Evolutionary conservation across 2,329 filamentous ascomycete species (phyloP), one percentile per base, ranked within the genome.

Genomic region (Metarhizium brunneum): DNA sequence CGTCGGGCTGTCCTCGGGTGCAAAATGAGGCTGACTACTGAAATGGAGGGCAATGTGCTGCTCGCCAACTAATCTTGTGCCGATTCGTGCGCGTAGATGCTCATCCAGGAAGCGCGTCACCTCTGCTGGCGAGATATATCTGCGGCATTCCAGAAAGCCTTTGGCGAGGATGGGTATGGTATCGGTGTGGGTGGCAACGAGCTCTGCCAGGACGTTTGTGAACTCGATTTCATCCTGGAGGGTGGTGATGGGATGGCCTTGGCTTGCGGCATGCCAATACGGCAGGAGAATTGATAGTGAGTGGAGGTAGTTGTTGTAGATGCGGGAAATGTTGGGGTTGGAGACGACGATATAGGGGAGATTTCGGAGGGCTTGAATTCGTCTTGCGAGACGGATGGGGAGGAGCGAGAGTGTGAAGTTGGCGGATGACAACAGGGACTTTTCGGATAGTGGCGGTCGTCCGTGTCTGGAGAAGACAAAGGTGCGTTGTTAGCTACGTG

Each of bases 281-380:
- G 92, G 92, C 4, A 97, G 81, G 16, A 99, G 79, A 1, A 91
- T 95, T 2, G 89, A 92, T 20, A 99, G 77, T 2, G 91, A 96
- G 71, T 96, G 92, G 48, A 95, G 79, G 71, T 99, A 99, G 72
- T 96, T 97, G 71, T 89, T 86, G 77, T 97, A 96, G 61, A 99
- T 99, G 65, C 87, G 86, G 30, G 87, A 88, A 63, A 99, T 91
- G 68, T 96, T 90, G 1, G 91, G 90, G 68, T 99, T 97, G n/a
- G 92, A 92, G 30, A 99, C 94, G 55, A 99, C 92, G 61, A 99
- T 97, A 71, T 92, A 99, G 0, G 94, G 94, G 8, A 99, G 83
- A 68, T 95, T 96, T 60, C 92, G 87, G 18, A 99, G 78, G 47
- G 91, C 90, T 69, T 96, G 89, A 61, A 99, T 95, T 56, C 94